Base-by-base conservation (phyloP, 169 alveolate genomes). In the Hepatocystis sp. region DNA sequence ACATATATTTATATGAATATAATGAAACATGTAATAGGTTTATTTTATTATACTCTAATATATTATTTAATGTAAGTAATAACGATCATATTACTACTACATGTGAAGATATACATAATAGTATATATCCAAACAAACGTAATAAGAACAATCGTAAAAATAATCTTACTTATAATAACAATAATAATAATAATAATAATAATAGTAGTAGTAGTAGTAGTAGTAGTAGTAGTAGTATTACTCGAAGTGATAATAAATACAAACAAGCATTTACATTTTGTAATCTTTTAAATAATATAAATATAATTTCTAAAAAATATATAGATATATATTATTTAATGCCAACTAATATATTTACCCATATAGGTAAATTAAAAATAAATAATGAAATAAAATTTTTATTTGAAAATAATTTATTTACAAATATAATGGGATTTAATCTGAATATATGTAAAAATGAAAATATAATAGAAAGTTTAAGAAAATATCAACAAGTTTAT, bases 361-460 rank as follows among this genome's bases (percentile, higher is more conserved):
- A 56, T 39, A 58, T 76, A 44, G 88, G 66, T 1, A 58, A 17
- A 4, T 19, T 76, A 76, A 76, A 76, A 13, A 30, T 76, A 44
- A 30, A 36, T 27, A 76, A 76, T 46, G 10, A 58, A 15, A 76
- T 76, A 56, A 39, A 76, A 27, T 15, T 27, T 23, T 8, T 76
- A 42, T 76, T 58, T 25, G 65, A 76, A 58, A 76, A 76, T 58
- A 58, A 76, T 28, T n/a, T 76, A 1, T 49, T 58, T 19, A 10
- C 15, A 23, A 76, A 56, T 17, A 21, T 56, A 2, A 8, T 76
- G 17, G 88, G 88, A 2, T 15, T 52, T 56, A 76, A 76, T 46
- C 28, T 76, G 40, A 76, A 76, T 39, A 63, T 76, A 32, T 58
- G 58, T 56, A 60, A 40, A 17, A 44, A 49, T 8, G 88, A 76